Conservation (phyloP, 2,329 filamentous ascomycete genomes). For the Furcasterigmium sp. region DNA sequence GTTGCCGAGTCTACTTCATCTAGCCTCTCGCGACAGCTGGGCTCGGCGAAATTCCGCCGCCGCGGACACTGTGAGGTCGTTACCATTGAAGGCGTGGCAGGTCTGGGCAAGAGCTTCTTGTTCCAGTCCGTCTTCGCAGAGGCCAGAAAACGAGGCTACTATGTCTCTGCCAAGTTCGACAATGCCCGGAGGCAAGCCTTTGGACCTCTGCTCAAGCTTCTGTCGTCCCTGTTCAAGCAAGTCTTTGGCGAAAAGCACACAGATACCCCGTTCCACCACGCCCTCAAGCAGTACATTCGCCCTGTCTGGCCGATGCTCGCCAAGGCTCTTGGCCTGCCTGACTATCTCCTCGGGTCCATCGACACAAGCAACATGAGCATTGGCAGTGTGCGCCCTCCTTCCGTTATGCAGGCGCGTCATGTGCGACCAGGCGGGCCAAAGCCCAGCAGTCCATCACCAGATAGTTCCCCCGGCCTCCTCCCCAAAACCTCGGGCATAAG, state of each 20-base stretch:
- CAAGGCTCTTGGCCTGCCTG: conserved; percentile 55
- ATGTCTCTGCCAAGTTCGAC: conserved; percentile 62
- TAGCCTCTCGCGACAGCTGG: conserved; percentile 49
- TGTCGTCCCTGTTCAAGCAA: conserved; percentile 62
- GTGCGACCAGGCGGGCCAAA: background rate
- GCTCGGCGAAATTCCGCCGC: conserved; percentile 52
- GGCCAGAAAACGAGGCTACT: conserved; percentile 57
- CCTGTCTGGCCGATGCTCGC: conserved; percentile 62
- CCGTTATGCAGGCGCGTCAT: conserved; percentile 19
- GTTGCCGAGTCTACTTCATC: conserved; percentile 35
- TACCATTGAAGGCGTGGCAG: conserved; percentile 55
- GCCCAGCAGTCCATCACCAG: conserved; percentile 36
- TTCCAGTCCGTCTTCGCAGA: conserved; percentile 59
- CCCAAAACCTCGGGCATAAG: conserved; percentile 20
- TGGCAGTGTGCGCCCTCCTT: conserved; percentile 20
- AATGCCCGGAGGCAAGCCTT: conserved; percentile 55
- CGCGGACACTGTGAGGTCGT: conserved; percentile 61
- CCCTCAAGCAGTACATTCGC: conserved; percentile 55
- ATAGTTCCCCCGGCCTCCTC: conserved; percentile 31
- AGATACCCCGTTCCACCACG: conserved; percentile 57
- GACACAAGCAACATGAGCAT: conserved; percentile 22
- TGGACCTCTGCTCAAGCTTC: conserved; percentile 57
- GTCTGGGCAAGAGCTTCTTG: conserved; percentile 61
- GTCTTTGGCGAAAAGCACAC: conserved; percentile 63
- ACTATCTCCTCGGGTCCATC: conserved; percentile 60